Base-by-base conservation (phyloP, 2,329 filamentous ascomycete species). In the Chalaropsis ovoidea region DNA sequence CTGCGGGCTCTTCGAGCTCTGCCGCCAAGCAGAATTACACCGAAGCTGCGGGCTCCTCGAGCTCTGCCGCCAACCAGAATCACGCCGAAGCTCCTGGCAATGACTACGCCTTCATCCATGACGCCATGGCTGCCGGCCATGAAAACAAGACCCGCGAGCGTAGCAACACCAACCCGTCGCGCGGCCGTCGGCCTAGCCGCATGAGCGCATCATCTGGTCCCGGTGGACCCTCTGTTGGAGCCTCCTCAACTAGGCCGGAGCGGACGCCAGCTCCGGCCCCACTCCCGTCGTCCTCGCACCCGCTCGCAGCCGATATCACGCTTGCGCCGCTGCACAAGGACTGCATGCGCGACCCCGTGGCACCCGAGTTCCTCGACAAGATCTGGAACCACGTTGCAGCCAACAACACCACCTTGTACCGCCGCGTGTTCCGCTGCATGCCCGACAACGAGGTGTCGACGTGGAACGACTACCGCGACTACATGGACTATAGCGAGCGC, bases 331-430 rank as follows among this genome's bases (percentile, higher is more conserved):
- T 99, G 31, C 85, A 90, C 69, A 89, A 92, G 70, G 89, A 97
- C 73, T 97, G 93, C 76, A 99, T 99, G 91, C 83, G 82, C 17
- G 94, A 99, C 75, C 94, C 95, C 0, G 77, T 99, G 49, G 86
- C 87, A 67, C 82, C 90, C 64, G 78, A 81, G 1, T 99, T 99
- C 75, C 89, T 90, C 73, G 84, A 94, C 58, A 89, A 95, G 68
- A 86, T 90, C 1, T 99, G 95, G 95, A 86, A 87, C 69, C 82
- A 85, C 19, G 86, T 91, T 64, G 94, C 94, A 0, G 86, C 88
- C 69, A 97, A 97, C 78, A 99, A 99, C 74, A 99, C 94, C 2
- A 93, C 91, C 73, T 82, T 99, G 61, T 99, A 89, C 77, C 88
- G 94, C 41, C 85, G 88, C 68, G 93, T 99, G 8, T 99, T 99